Base-by-base conservation (phyloP, 2,329 filamentous ascomycete genomes). In the Arthrobotrys iridis region DNA sequence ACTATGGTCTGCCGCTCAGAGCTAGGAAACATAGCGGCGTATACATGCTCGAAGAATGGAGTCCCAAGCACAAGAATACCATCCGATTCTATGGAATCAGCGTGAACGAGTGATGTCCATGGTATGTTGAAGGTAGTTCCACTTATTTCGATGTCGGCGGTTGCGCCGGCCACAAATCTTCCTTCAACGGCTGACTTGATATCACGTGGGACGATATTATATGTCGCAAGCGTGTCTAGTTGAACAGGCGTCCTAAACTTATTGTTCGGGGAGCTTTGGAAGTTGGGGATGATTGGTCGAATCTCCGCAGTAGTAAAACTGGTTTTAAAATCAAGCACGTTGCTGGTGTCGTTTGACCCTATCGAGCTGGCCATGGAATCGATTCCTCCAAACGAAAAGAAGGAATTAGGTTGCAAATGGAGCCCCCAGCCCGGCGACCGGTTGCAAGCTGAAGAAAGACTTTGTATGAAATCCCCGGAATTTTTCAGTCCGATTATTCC, bases 401-500 rank as follows among this genome's bases (percentile, higher is more conserved):
- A 64, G 4, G 63, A 63, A 20, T 24, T 28, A 10, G 45, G 18
- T 58, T 45, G 57, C 2, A 68, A 11, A 13, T 67, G 24, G n/a
- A 74, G 52, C 1, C 63, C 63, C 33, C 55, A 68, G 26, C 71
- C 45, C 24, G 46, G 18, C 11, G 46, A 20, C 20, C 41, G 18
- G 6, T 60, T 46, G 15, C 70, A 74, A 28, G 28, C 30, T 15
- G 15, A 22, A 18, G 71, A 40, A n/a, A 75, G 48, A 10, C 28
- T 18, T 46, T 35, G 0, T 2, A 75, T 58, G 15, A 75, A 46
- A 20, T 63, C 57, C 2, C 63, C 66, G 0, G 46, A 48, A 10
- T 35, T 52, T 13, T 48, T 59, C 0, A 75, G 22, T 2, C 71
- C 71, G 24, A 75, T 50, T 11, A 75, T 68, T 15, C 71, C 71